Conservation (phyloP, 1,139 yeast species). For the Debaryomyces fabryi region DNA sequence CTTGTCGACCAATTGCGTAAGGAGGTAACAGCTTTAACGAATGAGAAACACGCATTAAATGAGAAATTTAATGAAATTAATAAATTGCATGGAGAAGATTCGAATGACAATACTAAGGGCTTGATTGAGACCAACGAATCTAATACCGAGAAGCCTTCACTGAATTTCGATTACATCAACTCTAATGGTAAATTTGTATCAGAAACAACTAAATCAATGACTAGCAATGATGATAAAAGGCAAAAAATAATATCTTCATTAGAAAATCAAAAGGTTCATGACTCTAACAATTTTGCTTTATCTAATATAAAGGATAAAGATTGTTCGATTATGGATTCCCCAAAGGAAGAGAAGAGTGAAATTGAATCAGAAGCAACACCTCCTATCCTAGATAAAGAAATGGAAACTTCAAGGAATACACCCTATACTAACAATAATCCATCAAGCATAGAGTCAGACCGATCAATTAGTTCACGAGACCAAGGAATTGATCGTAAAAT, state of each 20-base stretch:
- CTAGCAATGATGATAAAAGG: background rate
- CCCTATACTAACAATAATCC: background rate
- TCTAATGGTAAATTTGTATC: background rate
- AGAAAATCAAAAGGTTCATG: background rate
- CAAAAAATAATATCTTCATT: background rate
- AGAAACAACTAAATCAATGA: background rate
- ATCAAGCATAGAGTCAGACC: background rate
- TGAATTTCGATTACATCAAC: background rate
- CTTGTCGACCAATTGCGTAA: slow-evolving; percentile 23
- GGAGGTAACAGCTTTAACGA: slow-evolving; percentile 18
- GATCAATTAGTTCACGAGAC: background rate
- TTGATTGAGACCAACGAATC: background rate
- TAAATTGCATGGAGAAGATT: slow-evolving; percentile 9
- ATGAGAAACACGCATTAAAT: slow-evolving; percentile 21
- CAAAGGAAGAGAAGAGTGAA: slow-evolving; percentile 7
- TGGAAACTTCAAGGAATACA: background rate
- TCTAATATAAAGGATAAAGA: slow-evolving; percentile 4
- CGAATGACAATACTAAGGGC: background rate
- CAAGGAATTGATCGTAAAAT: background rate
- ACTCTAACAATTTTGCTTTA: background rate
- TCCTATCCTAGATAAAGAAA: slow-evolving; percentile 24
- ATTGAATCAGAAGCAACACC: slow-evolving; percentile 19
- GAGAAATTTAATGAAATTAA: slow-evolving; percentile 13
- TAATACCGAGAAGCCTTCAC: slow-evolving; percentile 6
- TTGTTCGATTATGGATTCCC: slow-evolving; percentile 5